Percentiles rank a stretch among this genome's conserved stretches.
phyloP scores from a whole-genome alignment of 2,329 filamentous ascomycete species.

The Fusarium udum region DNA sequence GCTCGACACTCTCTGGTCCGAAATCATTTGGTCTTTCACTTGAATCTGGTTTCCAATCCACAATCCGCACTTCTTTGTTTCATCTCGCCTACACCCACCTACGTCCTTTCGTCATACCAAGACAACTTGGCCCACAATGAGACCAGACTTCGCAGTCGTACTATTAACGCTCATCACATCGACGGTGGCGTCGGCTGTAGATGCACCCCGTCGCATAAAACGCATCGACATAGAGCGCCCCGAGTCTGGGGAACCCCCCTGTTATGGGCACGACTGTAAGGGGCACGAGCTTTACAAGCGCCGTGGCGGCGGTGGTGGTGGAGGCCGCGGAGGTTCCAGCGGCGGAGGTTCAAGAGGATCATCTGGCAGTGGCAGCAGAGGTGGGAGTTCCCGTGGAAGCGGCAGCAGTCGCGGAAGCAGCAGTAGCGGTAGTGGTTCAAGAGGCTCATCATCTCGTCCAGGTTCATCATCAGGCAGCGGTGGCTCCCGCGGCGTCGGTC shows the following conservation, averaged over 20 bases:
- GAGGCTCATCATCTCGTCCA: conserved; percentile 35
- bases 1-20: not conserved
- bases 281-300: conserved; percentile 66
- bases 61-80: not conserved
- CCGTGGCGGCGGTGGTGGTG: conserved; percentile 67
- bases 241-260: conserved; percentile 31
- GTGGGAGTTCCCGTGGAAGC: conserved; percentile 27
- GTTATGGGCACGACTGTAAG: conserved; percentile 6
- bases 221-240: conserved; percentile 12
- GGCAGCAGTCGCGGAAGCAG: conserved; percentile 18
- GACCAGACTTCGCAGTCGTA: conserved; percentile 44
- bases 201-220: conserved; percentile 37
- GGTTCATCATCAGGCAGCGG: conserved; percentile 21
- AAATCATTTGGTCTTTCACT: not conserved
- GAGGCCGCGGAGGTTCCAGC: conserved; percentile 50
- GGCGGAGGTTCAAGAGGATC: conserved; percentile 28
- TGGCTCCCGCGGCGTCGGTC: conserved; percentile 61
- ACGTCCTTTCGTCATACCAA: not conserved
- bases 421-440: conserved; percentile 15
- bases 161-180: conserved; percentile 44
- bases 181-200: conserved; percentile 39
- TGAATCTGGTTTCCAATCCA: not conserved
- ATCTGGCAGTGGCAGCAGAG: conserved; percentile 22
- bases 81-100: not conserved
- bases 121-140: conserved; percentile 43